These are phyloP conservation scores for Xylariales sp. DNA, from an alignment of 2,329 filamentous ascomycete species.

Conservation along the genomic window DNA sequence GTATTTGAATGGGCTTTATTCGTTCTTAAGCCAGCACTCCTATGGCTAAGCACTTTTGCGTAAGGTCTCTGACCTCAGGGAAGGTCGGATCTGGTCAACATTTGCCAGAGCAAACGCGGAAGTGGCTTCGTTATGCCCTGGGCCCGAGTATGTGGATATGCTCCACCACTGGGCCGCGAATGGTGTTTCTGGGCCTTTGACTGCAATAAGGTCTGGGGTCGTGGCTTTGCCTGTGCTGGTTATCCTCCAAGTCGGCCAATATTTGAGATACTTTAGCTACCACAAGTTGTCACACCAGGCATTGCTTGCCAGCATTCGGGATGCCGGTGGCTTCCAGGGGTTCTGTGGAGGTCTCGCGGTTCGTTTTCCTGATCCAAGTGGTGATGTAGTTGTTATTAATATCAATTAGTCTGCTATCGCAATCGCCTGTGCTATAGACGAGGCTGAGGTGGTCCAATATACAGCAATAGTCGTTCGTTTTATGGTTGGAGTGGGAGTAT, in stretches of 20 bases:
- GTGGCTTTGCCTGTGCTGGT: conserved; percentile 7
- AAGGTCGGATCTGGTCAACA: not conserved
- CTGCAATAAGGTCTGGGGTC: conserved; percentile 7
- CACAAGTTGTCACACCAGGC: conserved; percentile 2
- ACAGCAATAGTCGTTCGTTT: conserved; percentile 2
- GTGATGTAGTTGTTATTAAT: not conserved
- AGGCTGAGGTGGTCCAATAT: conserved; percentile 7
- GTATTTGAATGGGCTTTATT: not conserved
- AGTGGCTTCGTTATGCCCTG: conserved; percentile 4
- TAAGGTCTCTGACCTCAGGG: not conserved
- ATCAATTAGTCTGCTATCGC: conserved; percentile 3
- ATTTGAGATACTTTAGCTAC: conserved; percentile 7
- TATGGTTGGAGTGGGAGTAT: conserved; percentile 7
- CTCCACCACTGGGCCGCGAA: conserved; percentile 7
- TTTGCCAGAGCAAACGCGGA: conserved; percentile 2
- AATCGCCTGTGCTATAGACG: conserved; percentile 2
- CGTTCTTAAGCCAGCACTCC: not conserved
- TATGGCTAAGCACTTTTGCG: not conserved
- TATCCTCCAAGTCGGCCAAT: conserved; percentile 9
- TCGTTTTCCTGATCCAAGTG: not conserved
- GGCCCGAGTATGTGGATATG: conserved; percentile 2
- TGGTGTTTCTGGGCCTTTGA: conserved; percentile 1
- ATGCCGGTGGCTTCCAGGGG: conserved; percentile 6
- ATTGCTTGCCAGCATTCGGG: conserved; percentile 2
- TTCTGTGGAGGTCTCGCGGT: conserved; percentile 4